Conservation (phyloP, 1,284 basidiomycete species). For the Schizophyllum amplum region DNA sequence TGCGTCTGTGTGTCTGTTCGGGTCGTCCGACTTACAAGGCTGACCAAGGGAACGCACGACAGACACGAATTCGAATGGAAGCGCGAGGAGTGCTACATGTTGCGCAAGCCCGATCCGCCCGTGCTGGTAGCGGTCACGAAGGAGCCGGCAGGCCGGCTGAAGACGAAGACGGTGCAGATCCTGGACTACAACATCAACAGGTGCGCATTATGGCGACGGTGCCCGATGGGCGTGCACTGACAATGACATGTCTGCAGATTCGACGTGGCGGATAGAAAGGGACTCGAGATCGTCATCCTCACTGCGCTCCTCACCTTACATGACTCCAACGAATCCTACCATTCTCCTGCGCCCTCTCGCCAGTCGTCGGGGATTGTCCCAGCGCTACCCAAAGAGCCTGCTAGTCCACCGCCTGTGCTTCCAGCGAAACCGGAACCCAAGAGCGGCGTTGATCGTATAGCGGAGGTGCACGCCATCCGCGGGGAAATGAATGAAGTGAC, state of each 20-base stretch:
- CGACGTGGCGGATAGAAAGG: slow-evolving; percentile 75
- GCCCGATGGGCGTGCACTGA: neutral
- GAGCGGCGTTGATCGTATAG: slow-evolving; percentile 56
- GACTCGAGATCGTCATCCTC: slow-evolving; percentile 73
- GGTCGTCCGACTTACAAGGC: neutral
- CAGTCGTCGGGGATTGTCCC: slow-evolving; percentile 1
- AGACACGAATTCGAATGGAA: slow-evolving; percentile 82
- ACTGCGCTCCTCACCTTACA: slow-evolving; percentile 70
- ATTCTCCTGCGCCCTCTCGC: slow-evolving; percentile 18
- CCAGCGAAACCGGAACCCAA: slow-evolving; percentile 59
- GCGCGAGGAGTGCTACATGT: slow-evolving; percentile 70
- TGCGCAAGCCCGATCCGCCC: slow-evolving; percentile 79
- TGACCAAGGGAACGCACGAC: slow-evolving; percentile 1
- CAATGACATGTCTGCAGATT: slow-evolving; percentile 40
- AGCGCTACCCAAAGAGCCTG: slow-evolving; percentile 11
- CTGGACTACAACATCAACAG: slow-evolving; percentile 79
- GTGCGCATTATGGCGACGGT: slow-evolving; percentile 23
- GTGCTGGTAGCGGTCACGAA: slow-evolving; percentile 76
- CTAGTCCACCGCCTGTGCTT: slow-evolving; percentile 28
- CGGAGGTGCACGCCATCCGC: slow-evolving; percentile 54
- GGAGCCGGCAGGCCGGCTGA: slow-evolving; percentile 58
- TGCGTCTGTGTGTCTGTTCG: slow-evolving; percentile 29
- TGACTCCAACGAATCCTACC: slow-evolving; percentile 57
- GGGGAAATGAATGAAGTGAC: slow-evolving; percentile 69
- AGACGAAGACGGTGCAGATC: slow-evolving; percentile 67